These are phyloP conservation scores for Rhodamnia argentea DNA, from an alignment of 345 rosid genomes.

Conservation along the genomic window DNA sequence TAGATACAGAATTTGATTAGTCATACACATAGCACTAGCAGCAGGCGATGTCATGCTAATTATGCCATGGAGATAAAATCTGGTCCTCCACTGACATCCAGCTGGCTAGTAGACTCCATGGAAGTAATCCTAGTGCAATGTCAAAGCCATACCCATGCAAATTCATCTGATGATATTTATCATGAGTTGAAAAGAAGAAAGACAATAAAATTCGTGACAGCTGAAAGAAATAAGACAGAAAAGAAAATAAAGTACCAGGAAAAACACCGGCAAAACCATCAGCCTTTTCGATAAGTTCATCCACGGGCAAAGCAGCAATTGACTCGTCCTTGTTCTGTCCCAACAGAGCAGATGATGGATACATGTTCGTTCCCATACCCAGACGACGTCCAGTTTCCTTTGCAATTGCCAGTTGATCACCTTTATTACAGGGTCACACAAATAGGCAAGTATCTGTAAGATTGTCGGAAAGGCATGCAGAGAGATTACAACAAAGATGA, in stretches of 20 bases:
- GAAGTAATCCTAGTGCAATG: background rate
- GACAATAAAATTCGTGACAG: background rate
- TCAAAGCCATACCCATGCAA: background rate
- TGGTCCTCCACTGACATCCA: background rate
- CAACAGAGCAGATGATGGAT: conserved; percentile 51
- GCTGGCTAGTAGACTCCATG: background rate
- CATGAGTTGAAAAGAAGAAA: background rate
- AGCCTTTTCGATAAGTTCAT: conserved; percentile 50
- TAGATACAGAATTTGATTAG: background rate
- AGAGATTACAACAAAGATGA: background rate
- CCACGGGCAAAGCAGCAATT: conserved; percentile 44
- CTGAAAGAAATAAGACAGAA: background rate
- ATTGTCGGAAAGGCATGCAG: background rate
- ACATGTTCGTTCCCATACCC: conserved; percentile 69
- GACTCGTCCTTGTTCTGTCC: conserved; percentile 61
- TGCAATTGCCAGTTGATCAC: conserved; percentile 60
- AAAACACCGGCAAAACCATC: conserved; percentile 68
- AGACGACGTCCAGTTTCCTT: conserved; percentile 67
- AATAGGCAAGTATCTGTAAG: background rate
- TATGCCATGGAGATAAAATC: background rate
- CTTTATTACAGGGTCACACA: conserved; percentile 4
- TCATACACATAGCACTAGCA: background rate
- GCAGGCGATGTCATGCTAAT: background rate
- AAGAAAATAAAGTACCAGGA: conserved; percentile 30
- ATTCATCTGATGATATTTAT: background rate